Percentiles rank a stretch among this genome's conserved stretches.
phyloP scores from a whole-genome alignment of 768 basidiomycete genomes.

The Xanthoconium purpureum region DNA sequence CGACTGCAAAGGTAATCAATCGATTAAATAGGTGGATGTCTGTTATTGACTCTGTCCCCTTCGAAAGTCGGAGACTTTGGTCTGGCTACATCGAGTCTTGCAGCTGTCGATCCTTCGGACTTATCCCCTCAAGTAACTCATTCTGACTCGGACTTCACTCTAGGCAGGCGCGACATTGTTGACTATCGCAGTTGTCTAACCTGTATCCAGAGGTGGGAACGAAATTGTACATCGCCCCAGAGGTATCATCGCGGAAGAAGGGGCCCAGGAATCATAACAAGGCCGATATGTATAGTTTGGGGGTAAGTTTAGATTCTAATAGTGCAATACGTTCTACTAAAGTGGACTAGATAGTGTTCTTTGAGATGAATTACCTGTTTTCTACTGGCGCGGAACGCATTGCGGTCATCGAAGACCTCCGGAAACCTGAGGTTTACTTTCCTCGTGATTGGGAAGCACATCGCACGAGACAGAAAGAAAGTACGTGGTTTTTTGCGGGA shows the following conservation, averaged over 20 bases:
- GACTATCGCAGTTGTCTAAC: not conserved
- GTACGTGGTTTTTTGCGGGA: conserved; percentile 39
- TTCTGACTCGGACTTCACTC: conserved; percentile 68
- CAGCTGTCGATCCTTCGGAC: conserved; percentile 74
- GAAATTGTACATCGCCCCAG: conserved; percentile 88
- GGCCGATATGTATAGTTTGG: conserved; percentile 93
- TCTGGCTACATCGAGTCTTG: conserved; percentile 78
- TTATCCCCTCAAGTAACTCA: conserved; percentile 44
- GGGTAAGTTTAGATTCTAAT: conserved; percentile 47
- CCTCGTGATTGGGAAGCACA: conserved; percentile 70
- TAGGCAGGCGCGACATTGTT: conserved; percentile 43
- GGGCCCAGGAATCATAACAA: conserved; percentile 78
- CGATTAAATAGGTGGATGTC: not conserved
- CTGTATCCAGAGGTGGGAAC: conserved; percentile 77
- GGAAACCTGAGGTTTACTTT: conserved; percentile 71
- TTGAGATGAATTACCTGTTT: conserved; percentile 92
- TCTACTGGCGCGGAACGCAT: conserved; percentile 81
- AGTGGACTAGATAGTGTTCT: conserved; percentile 77
- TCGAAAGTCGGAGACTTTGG: conserved; percentile 86
- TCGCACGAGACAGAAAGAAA: conserved; percentile 62
- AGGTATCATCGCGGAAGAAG: conserved; percentile 64
- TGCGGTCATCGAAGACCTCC: conserved; percentile 73
- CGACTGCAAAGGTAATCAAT: conserved; percentile 67
- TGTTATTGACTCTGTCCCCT: not conserved
- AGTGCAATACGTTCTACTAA: not conserved